Evolutionary conservation across 2,329 filamentous ascomycete genomes (phyloP), one percentile per base, ranked within the genome.

Genomic region (Periconia macrospinosa): DNA sequence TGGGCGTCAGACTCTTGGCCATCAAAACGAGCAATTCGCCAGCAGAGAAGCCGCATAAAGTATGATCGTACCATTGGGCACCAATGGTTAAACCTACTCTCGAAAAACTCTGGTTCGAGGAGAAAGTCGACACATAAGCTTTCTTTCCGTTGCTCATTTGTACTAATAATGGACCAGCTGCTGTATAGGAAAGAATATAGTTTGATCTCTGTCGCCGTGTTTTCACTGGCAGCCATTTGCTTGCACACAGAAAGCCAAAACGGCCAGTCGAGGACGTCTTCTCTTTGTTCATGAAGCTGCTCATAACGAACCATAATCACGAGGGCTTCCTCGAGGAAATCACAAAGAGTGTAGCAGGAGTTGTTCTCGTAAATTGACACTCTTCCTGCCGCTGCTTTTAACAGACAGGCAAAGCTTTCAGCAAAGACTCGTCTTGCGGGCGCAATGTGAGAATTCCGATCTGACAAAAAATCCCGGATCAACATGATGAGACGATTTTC

Each of bases 31-130:
- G 89, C 93, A 45, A 97, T 79, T 55, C 92, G 85, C 92, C 92
- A 97, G 74, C 91, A 96, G 19, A 96, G 75, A 47, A 97, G 77
- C 45, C 92, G 90, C 83, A 96, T 94, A 70, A 88, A 97, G 72
- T 96, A 97, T 14, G 91, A 89, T 56, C 92, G 85, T 19, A 96
- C 91, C 92, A 96, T 96, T 0, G 92, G 91, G 67, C 91, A 96
- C 92, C 92, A 96, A 67, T 96, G 91, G 67, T 89, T 93, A 76
- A 96, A 97, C 56, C 91, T 86, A 56, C 84, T 85, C 67, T 90
- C 86, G 70, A 96, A 96, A 2, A 88, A 83, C 23, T 86, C 81
- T 50, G 89, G 86, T 7, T 86, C 83, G 13, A 97, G 77, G 40
- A 97, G 76, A 79, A 94, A 92, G 19, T 86, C 84, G 27, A 89